Evolutionary conservation across 2,329 filamentous ascomycete genomes (phyloP).

Genomic region (Stachybotrys echinatus): DNA sequence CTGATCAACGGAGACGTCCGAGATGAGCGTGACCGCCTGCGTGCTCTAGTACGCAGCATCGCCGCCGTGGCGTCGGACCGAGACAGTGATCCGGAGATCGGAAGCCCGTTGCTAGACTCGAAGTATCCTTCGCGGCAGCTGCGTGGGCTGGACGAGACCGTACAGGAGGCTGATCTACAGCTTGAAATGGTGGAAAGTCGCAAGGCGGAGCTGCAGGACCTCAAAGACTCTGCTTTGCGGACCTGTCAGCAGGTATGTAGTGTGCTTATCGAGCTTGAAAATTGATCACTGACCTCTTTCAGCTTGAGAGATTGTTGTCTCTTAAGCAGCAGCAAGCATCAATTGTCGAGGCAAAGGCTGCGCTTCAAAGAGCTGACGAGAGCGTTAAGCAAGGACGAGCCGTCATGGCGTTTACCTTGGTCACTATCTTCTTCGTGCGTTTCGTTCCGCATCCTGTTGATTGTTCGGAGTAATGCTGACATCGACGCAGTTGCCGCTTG

Average conservation of each 20-base stretch:
- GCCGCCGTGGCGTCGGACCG: no score
- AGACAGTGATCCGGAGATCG: not conserved
- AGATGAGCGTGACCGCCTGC: not conserved
- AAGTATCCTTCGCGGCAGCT: no score
- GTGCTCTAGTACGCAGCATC: not conserved
- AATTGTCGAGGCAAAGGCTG: slow-evolving; percentile 36
- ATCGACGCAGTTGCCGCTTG: slow-evolving; percentile 24
- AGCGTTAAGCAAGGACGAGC: slow-evolving; percentile 34
- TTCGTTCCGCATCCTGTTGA: not conserved
- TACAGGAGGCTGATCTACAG: not conserved
- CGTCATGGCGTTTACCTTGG: slow-evolving; percentile 40
- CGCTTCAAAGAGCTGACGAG: slow-evolving; percentile 31
- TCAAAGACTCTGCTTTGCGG: not conserved
- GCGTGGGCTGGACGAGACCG: not conserved
- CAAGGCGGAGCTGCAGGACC: not conserved
- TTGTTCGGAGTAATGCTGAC: not conserved
- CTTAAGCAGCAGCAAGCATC: slow-evolving; percentile 42
- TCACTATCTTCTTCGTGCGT: slow-evolving; percentile 39
- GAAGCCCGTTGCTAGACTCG: no score
- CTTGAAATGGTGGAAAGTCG: not conserved
- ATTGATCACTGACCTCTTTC: no score
- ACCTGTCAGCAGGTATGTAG: not conserved
- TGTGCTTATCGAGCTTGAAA: no score
- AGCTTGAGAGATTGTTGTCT: not conserved
- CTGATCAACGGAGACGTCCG: not conserved